These are phyloP conservation scores for Tubosaeta sp. DNA, from an alignment of 768 basidiomycete species.

Conservation along the genomic window DNA sequence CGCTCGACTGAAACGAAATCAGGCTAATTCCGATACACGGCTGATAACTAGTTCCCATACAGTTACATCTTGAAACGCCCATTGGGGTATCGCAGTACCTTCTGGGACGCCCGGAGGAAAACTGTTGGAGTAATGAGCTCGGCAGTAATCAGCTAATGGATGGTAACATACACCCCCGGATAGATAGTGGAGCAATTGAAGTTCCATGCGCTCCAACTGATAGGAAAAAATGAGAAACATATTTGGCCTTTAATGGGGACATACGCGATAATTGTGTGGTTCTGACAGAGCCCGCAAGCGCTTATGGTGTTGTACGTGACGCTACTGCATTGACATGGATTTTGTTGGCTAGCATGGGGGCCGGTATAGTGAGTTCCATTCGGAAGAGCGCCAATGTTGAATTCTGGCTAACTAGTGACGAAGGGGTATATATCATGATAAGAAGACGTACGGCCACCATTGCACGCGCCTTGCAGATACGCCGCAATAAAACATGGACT, in stretches of 20 bases:
- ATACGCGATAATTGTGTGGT: conserved; percentile 35
- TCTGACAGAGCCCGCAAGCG: conserved; percentile 58
- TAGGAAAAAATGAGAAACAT: background rate
- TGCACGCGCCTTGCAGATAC: conserved; percentile 41
- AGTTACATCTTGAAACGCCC: conserved; percentile 58
- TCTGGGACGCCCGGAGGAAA: conserved; percentile 46
- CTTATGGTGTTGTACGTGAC: conserved; percentile 53
- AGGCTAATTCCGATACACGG: conserved; percentile 1
- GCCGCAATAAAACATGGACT: conserved; percentile 46
- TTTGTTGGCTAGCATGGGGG: conserved; percentile 28
- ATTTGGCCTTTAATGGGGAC: background rate
- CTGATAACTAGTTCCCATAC: conserved; percentile 25
- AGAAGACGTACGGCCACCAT: conserved; percentile 35
- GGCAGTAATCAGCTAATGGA: background rate
- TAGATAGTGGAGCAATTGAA: conserved; percentile 42
- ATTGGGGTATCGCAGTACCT: conserved; percentile 50
- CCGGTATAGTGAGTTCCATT: conserved; percentile 24
- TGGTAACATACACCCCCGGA: conserved; percentile 18
- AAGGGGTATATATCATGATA: conserved; percentile 5
- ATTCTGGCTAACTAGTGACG: conserved; percentile 27
- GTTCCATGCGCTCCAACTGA: conserved; percentile 52
- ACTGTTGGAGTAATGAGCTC: conserved; percentile 23
- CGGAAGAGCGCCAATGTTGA: conserved; percentile 38
- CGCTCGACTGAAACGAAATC: conserved; percentile 25
- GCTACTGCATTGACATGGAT: conserved; percentile 50